These are phyloP conservation scores for Raddia distichophylla DNA, from an alignment of 176 grass and related monocot species.

Conservation along the genomic window DNA sequence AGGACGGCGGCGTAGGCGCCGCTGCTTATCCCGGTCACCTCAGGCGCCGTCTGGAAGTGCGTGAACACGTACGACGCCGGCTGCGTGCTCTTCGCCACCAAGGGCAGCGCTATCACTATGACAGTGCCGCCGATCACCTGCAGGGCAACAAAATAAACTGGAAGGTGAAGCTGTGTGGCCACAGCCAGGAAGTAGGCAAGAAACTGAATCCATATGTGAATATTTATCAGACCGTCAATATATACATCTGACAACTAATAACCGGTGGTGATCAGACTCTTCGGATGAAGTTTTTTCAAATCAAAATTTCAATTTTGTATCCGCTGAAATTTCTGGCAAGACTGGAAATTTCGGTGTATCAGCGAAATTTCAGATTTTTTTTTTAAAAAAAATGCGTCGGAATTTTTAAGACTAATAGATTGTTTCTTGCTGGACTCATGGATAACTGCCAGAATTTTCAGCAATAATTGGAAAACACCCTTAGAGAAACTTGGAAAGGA, in stretches of 20 bases:
- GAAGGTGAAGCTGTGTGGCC: background rate
- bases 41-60: constrained; percentile 69
- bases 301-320: no score
- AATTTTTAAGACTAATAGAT: no score
- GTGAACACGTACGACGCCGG: constrained; percentile 90
- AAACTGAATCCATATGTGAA: background rate
- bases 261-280: no score
- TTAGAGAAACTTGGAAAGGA: background rate
- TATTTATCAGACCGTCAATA: no score
- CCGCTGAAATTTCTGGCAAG: no score
- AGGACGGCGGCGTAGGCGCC: constrained; percentile 73
- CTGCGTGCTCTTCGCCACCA: constrained; percentile 75
- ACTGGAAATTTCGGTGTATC: no score
- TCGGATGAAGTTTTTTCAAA: no score
- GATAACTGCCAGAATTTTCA: no score
- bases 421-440: no score
- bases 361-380: no score
- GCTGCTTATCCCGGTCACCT: constrained; percentile 71
- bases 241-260: no score
- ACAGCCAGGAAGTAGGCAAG: background rate
- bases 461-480: background rate
- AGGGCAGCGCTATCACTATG: constrained; percentile 83
- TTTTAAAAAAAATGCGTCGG: no score
- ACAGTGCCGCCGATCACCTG: constrained; percentile 80
- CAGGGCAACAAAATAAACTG: background rate